Percentiles rank a stretch among this genome's conserved stretches.
These are phyloP conservation scores for Lasiodiplodia theobromae DNA, from an alignment of 2,329 filamentous ascomycete species.

Conservation along the genomic window DNA sequence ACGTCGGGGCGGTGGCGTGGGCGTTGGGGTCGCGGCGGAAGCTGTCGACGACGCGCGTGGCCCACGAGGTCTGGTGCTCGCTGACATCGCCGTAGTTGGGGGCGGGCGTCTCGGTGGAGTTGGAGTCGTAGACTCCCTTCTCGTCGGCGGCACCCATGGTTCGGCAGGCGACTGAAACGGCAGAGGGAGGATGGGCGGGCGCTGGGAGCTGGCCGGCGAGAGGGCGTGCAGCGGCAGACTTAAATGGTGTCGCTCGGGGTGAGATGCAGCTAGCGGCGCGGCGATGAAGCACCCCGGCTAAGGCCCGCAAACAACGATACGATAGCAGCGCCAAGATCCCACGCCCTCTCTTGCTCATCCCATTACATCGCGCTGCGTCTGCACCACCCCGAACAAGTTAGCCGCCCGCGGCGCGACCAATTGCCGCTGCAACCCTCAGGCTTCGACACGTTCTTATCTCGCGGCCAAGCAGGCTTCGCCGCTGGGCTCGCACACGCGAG, in stretches of 20 bases:
- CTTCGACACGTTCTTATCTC: conserved; percentile 3
- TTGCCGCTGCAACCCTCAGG: background rate
- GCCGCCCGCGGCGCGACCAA: background rate
- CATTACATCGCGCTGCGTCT: conserved; percentile 17
- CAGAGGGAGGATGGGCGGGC: background rate
- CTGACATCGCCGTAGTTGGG: conserved; percentile 46
- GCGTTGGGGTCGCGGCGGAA: conserved; percentile 49
- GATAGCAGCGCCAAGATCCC: conserved; percentile 28
- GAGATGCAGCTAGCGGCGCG: conserved; percentile 19
- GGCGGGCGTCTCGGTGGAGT: conserved; percentile 27
- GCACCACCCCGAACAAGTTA: conserved; percentile 9
- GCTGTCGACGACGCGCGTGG: conserved; percentile 53
- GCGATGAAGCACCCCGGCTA: conserved; percentile 17
- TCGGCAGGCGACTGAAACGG: background rate
- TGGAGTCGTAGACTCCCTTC: conserved; percentile 29
- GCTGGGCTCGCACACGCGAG: too few relatives aligned
- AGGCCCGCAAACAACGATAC: conserved; percentile 19
- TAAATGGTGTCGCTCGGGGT: conserved; percentile 20
- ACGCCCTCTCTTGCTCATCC: conserved; percentile 26
- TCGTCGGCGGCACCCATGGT: conserved; percentile 24
- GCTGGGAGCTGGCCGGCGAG: conserved; percentile 1
- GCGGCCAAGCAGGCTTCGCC: conserved; percentile 15
- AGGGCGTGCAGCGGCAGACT: conserved; percentile 12
- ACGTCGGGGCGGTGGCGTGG: conserved; percentile 56
- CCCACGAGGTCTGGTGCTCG: conserved; percentile 41